A percentile compares a stretch with the other conserved stretches of the same genome.
These are phyloP conservation scores for Pythium oligandrum DNA, from an alignment of 352 stramenopile genomes.

Conservation along the genomic window DNA sequence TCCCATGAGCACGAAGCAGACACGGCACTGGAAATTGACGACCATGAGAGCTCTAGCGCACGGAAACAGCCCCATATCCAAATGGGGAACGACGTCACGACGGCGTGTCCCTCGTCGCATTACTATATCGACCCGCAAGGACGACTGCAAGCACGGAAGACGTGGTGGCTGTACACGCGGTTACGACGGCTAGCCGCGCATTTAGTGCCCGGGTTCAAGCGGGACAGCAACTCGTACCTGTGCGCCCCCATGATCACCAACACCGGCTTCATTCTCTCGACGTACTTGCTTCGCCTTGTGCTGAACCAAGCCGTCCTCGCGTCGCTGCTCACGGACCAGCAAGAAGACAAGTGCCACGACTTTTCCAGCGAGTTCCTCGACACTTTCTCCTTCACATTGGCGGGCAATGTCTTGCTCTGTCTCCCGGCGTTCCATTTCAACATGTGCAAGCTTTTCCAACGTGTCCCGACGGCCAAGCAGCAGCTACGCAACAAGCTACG, in stretches of 20 bases:
- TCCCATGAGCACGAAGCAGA: constrained; percentile 13
- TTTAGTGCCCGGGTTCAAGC: constrained; percentile 53
- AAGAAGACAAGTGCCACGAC: constrained; percentile 32
- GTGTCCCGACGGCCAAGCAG: constrained; percentile 20
- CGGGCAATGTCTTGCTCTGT: constrained; percentile 61
- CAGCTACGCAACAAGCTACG: constrained; percentile 11
- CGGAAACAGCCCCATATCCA: neutral
- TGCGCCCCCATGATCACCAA: constrained; percentile 70
- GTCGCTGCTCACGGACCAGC: constrained; percentile 25
- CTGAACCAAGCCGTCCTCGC: constrained; percentile 43
- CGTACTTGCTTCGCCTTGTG: constrained; percentile 43
- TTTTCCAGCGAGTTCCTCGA: constrained; percentile 63
- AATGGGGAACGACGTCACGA: constrained; percentile 6
- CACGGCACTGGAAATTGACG: neutral
- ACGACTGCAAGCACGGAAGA: constrained; percentile 36
- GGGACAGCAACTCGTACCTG: constrained; percentile 77
- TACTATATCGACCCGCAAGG: constrained; percentile 60
- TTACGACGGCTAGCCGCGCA: constrained; percentile 36
- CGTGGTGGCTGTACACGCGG: constrained; percentile 58
- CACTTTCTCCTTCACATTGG: constrained; percentile 55
- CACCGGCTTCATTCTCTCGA: constrained; percentile 57
- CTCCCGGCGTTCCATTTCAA: constrained; percentile 60
- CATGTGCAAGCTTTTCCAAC: constrained; percentile 47
- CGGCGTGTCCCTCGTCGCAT: constrained; percentile 35
- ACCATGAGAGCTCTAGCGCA: constrained; percentile 2